A percentile compares a stretch with the other conserved stretches of the same genome.
Conservation (phyloP, 192 early-diverging fungal genomes). For the Phlyctochytrium arcticum region DNA sequence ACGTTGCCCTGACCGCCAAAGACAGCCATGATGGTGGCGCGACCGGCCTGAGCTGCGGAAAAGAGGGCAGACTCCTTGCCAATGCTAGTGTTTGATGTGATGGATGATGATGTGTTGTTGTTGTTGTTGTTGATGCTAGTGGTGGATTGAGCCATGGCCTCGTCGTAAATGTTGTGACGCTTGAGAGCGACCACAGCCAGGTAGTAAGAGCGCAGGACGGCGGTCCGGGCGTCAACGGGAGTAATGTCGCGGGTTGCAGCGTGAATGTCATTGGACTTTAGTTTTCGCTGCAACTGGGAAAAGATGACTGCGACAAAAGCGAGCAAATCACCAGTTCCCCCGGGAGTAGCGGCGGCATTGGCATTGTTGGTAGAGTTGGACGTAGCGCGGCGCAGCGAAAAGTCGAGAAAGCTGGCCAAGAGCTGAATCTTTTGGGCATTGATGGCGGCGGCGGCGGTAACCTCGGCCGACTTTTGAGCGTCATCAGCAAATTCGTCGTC, state of each 20-base stretch:
- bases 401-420: conserved; percentile 59
- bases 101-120: too few species aligned
- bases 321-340: too few species aligned
- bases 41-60: conserved; percentile 55
- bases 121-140: too few species aligned
- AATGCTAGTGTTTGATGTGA: too few species aligned
- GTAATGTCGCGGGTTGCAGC: conserved; percentile 51
- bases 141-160: conserved; percentile 36
- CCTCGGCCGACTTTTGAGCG: background rate
- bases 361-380: conserved; percentile 5
- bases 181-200: conserved; percentile 65
- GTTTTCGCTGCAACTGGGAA: conserved; percentile 69
- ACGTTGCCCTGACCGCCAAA: conserved; percentile 97
- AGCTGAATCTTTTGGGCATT: too few species aligned
- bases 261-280: conserved; percentile 81
- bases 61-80: conserved; percentile 72
- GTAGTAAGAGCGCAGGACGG: conserved; percentile 75
- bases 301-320: conserved; percentile 76
- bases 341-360: conserved; percentile 40
- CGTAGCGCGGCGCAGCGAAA: conserved; percentile 36
- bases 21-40: conserved; percentile 70
- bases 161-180: conserved; percentile 30
- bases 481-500: too few species aligned
- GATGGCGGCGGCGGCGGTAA: too few species aligned
- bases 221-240: conserved; percentile 35